phyloP scores from a whole-genome alignment of 805 yeast species.

The Yamadazyma sp. region DNA sequence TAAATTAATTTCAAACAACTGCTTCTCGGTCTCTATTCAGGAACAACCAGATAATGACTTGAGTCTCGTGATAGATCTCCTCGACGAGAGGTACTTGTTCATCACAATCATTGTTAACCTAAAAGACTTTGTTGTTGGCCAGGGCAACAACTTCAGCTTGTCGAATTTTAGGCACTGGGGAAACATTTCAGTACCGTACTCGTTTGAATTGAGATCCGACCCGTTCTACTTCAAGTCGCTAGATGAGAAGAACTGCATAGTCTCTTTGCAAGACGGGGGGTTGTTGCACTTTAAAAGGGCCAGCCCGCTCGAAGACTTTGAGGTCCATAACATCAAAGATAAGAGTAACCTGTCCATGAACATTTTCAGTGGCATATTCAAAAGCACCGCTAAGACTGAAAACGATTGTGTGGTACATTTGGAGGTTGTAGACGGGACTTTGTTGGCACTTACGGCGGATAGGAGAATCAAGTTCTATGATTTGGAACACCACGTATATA shows the following conservation, averaged over 20 bases:
- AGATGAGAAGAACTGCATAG: constrained; percentile 46
- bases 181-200: constrained; percentile 63
- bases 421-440: constrained; percentile 32
- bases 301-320: constrained; percentile 38
- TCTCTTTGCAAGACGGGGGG: constrained; percentile 77
- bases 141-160: constrained; percentile 21
- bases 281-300: constrained; percentile 53
- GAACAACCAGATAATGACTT: constrained; percentile 13
- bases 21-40: constrained; percentile 17
- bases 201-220: constrained; percentile 42
- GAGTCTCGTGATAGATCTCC: constrained; percentile 49
- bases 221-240: constrained; percentile 41
- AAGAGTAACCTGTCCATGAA: constrained; percentile 31
- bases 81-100: constrained; percentile 52
- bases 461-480: constrained; percentile 63
- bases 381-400: constrained; percentile 17
- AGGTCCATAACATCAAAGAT: constrained; percentile 55
- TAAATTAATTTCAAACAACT: constrained; percentile 17
- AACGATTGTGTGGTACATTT: constrained; percentile 45
- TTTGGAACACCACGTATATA: constrained; percentile 28
- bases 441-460: constrained; percentile 55
- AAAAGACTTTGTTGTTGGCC: constrained; percentile 40
- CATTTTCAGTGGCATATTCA: constrained; percentile 23
- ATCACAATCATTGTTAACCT: constrained; percentile 48
- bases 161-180: constrained; percentile 58